Base-by-base conservation (phyloP, 192 early-diverging fungal genomes). In the Backusella psychrophila region DNA sequence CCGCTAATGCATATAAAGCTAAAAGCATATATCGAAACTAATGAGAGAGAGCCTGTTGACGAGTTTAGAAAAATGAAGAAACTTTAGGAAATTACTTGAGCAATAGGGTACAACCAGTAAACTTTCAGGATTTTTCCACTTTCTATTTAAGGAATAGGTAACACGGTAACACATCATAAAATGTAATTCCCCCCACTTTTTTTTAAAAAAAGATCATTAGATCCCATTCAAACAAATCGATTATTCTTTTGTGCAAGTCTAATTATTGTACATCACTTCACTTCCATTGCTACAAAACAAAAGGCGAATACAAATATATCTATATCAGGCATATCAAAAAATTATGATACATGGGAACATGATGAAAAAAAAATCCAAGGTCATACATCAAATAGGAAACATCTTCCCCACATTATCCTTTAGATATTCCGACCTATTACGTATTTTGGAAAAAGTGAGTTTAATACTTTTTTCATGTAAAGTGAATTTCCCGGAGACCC, bases 401-500 rank as follows among this genome's bases (percentile, higher is more conserved):
- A 63, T 29, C 56, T 63, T 63, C 56, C 56, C 56, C 56, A 63
- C 56, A 63, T 63, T 63, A 63, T 63, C 56, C 56, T 63, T 63
- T 29, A 63, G 56, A 63, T 63, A 63, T 63, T 69, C 35, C 35
- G 68, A 38, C 35, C 65, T n/a, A 68, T 68, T 68, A 68, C 66
- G 66, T 68, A 68, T 33, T 36, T 34, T 35, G 31, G 66, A 68
- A 68, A 68, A 9, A 17, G 29, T 44, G 66, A 35, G 35, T 68
- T 66, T 67, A 35, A 34, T 29, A 66, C 65, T 66, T 34, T 66
- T 65, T 69, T 69, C 56, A 29, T 63, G 56, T 63, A 29, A 29
- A 29, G 56, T 63, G 56, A 29, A 29, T 69, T 69, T 69, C 35
- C 68, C 68, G 68, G 38, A 69, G 68, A 69, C 68, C 68, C 68